phyloP scores from a whole-genome alignment of 305 asterid genomes.

The Fraxinus baroniana region DNA sequence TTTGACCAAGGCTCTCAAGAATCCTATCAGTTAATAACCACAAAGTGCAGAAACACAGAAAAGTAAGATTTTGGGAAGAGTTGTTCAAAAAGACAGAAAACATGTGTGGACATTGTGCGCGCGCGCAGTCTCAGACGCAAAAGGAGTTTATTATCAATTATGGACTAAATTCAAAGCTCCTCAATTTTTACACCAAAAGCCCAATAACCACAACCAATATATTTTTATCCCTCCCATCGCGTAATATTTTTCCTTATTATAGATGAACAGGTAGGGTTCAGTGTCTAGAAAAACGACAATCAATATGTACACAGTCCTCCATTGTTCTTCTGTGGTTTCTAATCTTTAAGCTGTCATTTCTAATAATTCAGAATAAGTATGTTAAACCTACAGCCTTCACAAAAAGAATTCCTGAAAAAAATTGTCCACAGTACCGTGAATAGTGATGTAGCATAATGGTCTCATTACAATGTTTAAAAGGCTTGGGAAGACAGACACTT shows the following conservation, averaged over 20 bases:
- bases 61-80: neutral
- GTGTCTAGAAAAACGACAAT: slow-evolving; percentile 2
- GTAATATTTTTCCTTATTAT: neutral
- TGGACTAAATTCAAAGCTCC: neutral
- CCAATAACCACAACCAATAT: neutral
- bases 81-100: neutral
- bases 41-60: neutral
- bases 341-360: slow-evolving; percentile 8
- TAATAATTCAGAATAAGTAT: slow-evolving; percentile 6
- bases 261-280: neutral
- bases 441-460: neutral
- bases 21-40: neutral
- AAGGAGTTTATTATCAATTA: slow-evolving; percentile 7
- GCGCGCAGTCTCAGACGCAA: neutral
- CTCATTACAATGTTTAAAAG: slow-evolving; percentile 5
- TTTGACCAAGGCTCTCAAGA: neutral
- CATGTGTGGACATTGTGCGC: neutral
- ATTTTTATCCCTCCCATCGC: neutral
- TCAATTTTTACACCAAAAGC: slow-evolving; percentile 8
- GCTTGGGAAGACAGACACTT: slow-evolving; percentile 2
- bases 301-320: slow-evolving; percentile 14
- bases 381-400: neutral
- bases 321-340: neutral
- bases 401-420: neutral
- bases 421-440: slow-evolving; percentile 4